Percentiles rank a stretch among this genome's conserved stretches.
Evolutionary conservation across 78 protist species (phyloP).

Genomic region (Guillardia theta): DNA sequence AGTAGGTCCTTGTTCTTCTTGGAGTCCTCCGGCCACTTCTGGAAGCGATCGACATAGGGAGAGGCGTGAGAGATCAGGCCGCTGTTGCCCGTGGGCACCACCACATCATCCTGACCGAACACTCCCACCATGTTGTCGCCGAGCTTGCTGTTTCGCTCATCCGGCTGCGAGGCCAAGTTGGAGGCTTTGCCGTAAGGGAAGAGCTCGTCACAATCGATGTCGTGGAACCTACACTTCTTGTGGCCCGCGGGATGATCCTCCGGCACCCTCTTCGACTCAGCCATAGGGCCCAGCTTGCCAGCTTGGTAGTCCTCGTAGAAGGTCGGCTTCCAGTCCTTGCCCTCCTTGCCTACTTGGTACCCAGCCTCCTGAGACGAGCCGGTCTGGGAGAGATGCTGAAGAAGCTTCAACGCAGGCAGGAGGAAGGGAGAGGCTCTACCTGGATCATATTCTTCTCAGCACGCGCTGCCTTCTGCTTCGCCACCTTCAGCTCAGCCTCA

Average conservation of each 20-base stretch:
- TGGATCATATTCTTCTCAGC: conserved; percentile 8
- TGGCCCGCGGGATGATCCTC: conserved; percentile 10
- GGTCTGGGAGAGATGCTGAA: background rate
- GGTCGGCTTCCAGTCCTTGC: background rate
- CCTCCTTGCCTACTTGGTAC: background rate
- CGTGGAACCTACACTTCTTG: conserved; percentile 27
- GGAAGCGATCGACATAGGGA: background rate
- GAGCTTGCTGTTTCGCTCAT: background rate
- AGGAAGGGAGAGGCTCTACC: too few species aligned
- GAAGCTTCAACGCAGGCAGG: too few species aligned
- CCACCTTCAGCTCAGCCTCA: background rate
- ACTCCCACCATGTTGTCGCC: background rate
- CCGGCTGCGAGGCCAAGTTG: background rate
- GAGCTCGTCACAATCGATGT: conserved; percentile 32
- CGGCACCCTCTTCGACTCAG: background rate
- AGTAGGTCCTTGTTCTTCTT: conserved; percentile 38
- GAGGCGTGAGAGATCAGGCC: background rate
- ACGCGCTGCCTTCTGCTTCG: background rate
- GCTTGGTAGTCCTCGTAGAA: background rate
- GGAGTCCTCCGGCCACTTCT: conserved; percentile 28
- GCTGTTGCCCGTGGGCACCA: background rate
- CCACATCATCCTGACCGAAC: conserved; percentile 36
- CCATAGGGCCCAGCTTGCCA: conserved; percentile 30
- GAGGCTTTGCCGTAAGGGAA: background rate
- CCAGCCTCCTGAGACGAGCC: background rate